These are phyloP conservation scores for Isatis lusitanica DNA, from an alignment of 441 rosid genomes.

Conservation along the genomic window DNA sequence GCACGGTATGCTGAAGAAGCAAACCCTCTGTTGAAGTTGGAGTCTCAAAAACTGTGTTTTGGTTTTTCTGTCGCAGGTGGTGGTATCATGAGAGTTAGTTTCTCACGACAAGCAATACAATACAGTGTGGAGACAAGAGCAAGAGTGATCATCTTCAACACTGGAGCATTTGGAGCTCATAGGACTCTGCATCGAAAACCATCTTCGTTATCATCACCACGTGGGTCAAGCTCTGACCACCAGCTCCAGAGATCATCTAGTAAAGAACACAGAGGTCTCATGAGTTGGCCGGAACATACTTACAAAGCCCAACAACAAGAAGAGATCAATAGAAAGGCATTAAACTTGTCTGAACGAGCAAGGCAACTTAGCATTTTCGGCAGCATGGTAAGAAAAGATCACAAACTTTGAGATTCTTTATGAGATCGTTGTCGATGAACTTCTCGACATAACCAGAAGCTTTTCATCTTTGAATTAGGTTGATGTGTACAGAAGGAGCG, in stretches of 20 bases:
- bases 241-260: slow-evolving; percentile 53
- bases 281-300: slow-evolving; percentile 76
- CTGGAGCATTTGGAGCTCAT: slow-evolving; percentile 58
- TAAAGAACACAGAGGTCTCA: slow-evolving; percentile 63
- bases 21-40: not conserved
- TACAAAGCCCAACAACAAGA: slow-evolving; percentile 36
- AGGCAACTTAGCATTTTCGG: slow-evolving; percentile 76
- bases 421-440: not conserved
- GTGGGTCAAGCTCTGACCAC: slow-evolving; percentile 51
- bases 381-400: slow-evolving; percentile 51
- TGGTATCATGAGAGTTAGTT: slow-evolving; percentile 40
- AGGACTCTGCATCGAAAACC: slow-evolving; percentile 44
- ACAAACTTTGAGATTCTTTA: not conserved
- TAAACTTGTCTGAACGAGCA: slow-evolving; percentile 67
- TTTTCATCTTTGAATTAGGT: slow-evolving; percentile 39
- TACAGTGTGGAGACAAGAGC: slow-evolving; percentile 77
- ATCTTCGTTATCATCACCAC: slow-evolving; percentile 48
- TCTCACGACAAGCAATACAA: slow-evolving; percentile 52
- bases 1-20: not conserved
- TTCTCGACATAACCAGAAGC: not conserved
- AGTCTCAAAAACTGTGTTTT: not conserved
- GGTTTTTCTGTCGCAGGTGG: slow-evolving; percentile 2
- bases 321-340: slow-evolving; percentile 29
- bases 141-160: slow-evolving; percentile 66
- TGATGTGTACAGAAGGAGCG: slow-evolving; percentile 36